phyloP scores from a whole-genome alignment of 192 early-diverging fungal genomes.

The Oehlia diaphana region DNA sequence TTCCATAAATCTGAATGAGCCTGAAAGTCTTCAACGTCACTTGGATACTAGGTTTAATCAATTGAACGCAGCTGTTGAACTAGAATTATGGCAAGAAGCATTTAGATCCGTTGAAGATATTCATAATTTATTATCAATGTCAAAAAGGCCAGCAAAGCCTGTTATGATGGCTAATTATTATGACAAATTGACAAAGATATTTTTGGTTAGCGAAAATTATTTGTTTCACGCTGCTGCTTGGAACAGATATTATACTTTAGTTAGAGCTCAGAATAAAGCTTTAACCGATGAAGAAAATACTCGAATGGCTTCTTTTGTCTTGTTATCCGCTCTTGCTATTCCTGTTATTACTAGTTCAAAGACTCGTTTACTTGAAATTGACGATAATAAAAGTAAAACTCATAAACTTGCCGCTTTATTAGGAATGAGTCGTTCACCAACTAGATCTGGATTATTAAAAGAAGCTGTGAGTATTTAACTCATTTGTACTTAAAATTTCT shows the following conservation, averaged over 20 bases:
- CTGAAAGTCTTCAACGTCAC: slow-evolving; percentile 95
- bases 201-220: slow-evolving; percentile 95
- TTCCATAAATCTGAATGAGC: slow-evolving; percentile 92
- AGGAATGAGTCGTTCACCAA: slow-evolving; percentile 80
- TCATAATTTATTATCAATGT: slow-evolving; percentile 85
- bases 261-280: slow-evolving; percentile 75
- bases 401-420: slow-evolving; percentile 85
- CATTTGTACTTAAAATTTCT: background rate
- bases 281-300: slow-evolving; percentile 85
- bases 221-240: slow-evolving; percentile 97
- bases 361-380: slow-evolving; percentile 71
- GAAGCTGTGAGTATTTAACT: slow-evolving; percentile 55
- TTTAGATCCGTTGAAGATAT: slow-evolving; percentile 98
- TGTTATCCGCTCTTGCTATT: slow-evolving; percentile 93
- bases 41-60: slow-evolving; percentile 96
- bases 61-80: slow-evolving; percentile 90
- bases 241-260: slow-evolving; percentile 86
- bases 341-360: slow-evolving; percentile 90
- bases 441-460: slow-evolving; percentile 86
- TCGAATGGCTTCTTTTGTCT: slow-evolving; percentile 86
- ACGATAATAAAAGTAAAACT: slow-evolving; percentile 79
- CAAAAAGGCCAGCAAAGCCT: slow-evolving; percentile 90
- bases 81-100: slow-evolving; percentile 99
- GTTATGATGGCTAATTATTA: slow-evolving; percentile 98
- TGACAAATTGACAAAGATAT: slow-evolving; percentile 95